phyloP scores from a whole-genome alignment of 345 rosid species.

The Jatropha curcas region DNA sequence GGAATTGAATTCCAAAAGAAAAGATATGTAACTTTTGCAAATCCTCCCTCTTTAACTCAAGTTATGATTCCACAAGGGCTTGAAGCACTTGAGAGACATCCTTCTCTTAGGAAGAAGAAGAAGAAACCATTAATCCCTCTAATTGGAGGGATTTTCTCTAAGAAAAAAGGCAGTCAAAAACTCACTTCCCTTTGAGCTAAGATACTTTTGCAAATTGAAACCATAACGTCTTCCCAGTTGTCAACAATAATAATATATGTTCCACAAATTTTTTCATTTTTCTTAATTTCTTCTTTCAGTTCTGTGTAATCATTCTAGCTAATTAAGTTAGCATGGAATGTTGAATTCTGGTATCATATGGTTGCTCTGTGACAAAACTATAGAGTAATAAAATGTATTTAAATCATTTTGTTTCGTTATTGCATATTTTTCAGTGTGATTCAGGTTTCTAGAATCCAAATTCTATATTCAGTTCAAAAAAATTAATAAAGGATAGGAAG shows the following conservation, averaged over 20 bases:
- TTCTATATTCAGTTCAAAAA: no score
- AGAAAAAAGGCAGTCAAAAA: constrained; percentile 40
- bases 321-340: not conserved
- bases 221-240: not conserved
- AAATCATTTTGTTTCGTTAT: not conserved
- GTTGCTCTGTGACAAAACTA: not conserved
- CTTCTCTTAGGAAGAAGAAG: constrained; percentile 61
- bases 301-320: not conserved
- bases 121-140: constrained; percentile 69
- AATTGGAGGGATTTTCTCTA: constrained; percentile 65
- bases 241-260: not conserved
- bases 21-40: constrained; percentile 65
- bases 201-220: not conserved
- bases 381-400: not conserved
- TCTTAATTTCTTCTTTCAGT: not conserved
- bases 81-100: constrained; percentile 59
- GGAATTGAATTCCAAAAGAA: constrained; percentile 48
- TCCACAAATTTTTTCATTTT: not conserved
- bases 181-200: no score
- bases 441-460: no score
- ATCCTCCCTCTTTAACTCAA: constrained; percentile 38
- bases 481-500: no score
- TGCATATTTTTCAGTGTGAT: no score
- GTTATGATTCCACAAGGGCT: constrained; percentile 35
- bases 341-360: not conserved